Conservation (phyloP, 23 red algal genomes). For the Gracilariopsis chorda region DNA sequence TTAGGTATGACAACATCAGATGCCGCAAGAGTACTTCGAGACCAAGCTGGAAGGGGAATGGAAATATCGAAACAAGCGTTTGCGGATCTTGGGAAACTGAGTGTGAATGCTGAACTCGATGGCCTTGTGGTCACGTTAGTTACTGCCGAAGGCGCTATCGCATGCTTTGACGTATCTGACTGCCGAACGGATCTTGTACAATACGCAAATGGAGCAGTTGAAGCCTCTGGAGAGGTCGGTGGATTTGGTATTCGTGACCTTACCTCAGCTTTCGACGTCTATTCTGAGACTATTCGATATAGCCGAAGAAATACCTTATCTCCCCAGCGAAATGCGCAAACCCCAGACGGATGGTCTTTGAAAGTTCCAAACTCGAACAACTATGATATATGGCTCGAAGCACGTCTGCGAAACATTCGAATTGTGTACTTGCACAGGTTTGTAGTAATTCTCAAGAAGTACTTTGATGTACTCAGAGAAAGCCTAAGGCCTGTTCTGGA, state of each 20-base stretch:
- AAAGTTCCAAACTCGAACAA: constrained; percentile 23
- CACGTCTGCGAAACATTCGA: constrained; percentile 59
- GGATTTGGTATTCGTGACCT: constrained; percentile 63
- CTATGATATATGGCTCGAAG: constrained; percentile 58
- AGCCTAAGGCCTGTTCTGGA: constrained; percentile 68
- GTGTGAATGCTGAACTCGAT: constrained; percentile 54
- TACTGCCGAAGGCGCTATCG: constrained; percentile 67
- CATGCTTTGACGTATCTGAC: constrained; percentile 61
- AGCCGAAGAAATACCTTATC: not conserved
- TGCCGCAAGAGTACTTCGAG: constrained; percentile 45
- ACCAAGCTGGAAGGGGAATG: constrained; percentile 67
- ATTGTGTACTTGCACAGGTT: constrained; percentile 79
- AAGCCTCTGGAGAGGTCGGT: constrained; percentile 51
- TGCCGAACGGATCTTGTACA: constrained; percentile 42
- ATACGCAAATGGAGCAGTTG: constrained; percentile 39
- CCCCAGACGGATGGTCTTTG: constrained; percentile 56
- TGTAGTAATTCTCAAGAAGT: constrained; percentile 71
- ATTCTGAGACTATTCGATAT: constrained; percentile 64
- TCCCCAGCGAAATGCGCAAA: not conserved
- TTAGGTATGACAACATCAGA: constrained; percentile 75
- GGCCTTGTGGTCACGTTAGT: constrained; percentile 51
- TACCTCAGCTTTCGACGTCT: constrained; percentile 62
- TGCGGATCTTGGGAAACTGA: constrained; percentile 43
- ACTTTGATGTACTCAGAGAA: constrained; percentile 62
- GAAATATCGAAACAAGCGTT: constrained; percentile 55